A percentile compares a stretch with the other conserved stretches of the same genome.
Conservation (phyloP, 495 filamentous ascomycete species). For the Sordaria brevicollis region DNA sequence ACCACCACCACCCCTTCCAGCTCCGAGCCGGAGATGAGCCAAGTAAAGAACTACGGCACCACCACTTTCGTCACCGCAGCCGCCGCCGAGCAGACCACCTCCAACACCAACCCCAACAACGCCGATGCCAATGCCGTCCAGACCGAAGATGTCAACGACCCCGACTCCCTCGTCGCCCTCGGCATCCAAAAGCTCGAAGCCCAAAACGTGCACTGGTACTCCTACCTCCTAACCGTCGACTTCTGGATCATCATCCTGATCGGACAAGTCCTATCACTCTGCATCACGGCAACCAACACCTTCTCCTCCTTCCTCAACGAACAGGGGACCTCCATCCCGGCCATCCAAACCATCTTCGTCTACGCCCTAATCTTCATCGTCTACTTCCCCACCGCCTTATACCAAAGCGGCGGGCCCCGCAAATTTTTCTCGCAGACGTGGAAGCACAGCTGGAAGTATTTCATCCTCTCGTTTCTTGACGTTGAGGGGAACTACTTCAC, state of each 20-base stretch:
- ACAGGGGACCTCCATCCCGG: slow-evolving; percentile 74
- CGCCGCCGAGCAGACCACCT: slow-evolving; percentile 7
- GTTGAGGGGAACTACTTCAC: slow-evolving; percentile 97
- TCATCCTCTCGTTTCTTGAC: slow-evolving; percentile 84
- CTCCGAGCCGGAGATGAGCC: slow-evolving; percentile 5
- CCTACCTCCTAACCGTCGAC: slow-evolving; percentile 71
- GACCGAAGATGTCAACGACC: background rate
- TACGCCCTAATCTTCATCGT: slow-evolving; percentile 76
- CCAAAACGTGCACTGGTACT: slow-evolving; percentile 54
- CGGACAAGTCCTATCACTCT: slow-evolving; percentile 79
- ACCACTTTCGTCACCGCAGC: slow-evolving; percentile 1
- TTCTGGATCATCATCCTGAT: slow-evolving; percentile 77
- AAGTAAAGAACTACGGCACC: slow-evolving; percentile 7
- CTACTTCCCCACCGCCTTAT: slow-evolving; percentile 74
- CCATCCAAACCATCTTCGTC: slow-evolving; percentile 92
- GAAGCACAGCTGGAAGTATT: slow-evolving; percentile 83
- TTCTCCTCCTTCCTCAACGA: slow-evolving; percentile 65
- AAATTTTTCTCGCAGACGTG: slow-evolving; percentile 52
- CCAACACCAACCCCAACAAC: slow-evolving; percentile 1
- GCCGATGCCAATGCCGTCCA: background rate
- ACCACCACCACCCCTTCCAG: background rate
- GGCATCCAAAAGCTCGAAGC: slow-evolving; percentile 36
- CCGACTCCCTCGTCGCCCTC: slow-evolving; percentile 15
- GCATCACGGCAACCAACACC: slow-evolving; percentile 83
- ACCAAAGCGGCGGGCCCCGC: slow-evolving; percentile 61